Conservation (phyloP, 352 stramenopile genomes). For the Phytopythium helicoides region DNA sequence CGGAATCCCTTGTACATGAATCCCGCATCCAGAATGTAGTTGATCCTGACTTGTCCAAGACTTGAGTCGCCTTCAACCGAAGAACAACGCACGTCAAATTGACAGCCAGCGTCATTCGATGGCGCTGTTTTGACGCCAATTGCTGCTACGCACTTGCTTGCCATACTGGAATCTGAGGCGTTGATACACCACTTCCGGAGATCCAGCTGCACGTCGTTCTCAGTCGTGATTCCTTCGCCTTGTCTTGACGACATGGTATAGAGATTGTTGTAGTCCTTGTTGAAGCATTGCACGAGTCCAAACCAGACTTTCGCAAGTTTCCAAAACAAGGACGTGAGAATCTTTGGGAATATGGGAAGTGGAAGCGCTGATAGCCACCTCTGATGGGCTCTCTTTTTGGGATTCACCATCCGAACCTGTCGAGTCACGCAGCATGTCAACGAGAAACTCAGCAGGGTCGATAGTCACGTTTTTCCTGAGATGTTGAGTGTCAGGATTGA, state of each 20-base stretch:
- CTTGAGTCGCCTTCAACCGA: not conserved
- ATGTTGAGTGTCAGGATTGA: constrained; percentile 10
- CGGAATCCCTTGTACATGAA: constrained; percentile 53
- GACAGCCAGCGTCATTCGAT: not conserved
- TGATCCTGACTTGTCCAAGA: not conserved
- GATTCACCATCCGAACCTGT: not conserved
- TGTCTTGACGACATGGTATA: constrained; percentile 17
- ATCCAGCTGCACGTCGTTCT: not conserved
- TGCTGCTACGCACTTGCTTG: no score
- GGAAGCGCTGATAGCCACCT: constrained; percentile 4
- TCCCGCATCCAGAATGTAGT: constrained; percentile 34
- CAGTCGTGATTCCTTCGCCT: not conserved
- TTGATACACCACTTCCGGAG: not conserved
- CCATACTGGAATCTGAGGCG: no score
- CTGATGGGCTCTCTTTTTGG: not conserved
- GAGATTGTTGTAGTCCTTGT: constrained; percentile 25
- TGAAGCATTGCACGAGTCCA: constrained; percentile 18
- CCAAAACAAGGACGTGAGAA: constrained; percentile 26
- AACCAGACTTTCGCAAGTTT: constrained; percentile 12
- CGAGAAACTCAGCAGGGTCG: constrained; percentile 23
- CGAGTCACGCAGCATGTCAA: constrained; percentile 16
- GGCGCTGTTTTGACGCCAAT: no score
- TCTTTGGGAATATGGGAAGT: constrained; percentile 14
- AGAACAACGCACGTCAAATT: not conserved
- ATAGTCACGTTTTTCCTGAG: not conserved